A percentile compares a stretch with the other conserved stretches of the same genome.
Evolutionary conservation across 768 basidiomycete genomes (phyloP).

Genomic region (Trametes cinnabarina): DNA sequence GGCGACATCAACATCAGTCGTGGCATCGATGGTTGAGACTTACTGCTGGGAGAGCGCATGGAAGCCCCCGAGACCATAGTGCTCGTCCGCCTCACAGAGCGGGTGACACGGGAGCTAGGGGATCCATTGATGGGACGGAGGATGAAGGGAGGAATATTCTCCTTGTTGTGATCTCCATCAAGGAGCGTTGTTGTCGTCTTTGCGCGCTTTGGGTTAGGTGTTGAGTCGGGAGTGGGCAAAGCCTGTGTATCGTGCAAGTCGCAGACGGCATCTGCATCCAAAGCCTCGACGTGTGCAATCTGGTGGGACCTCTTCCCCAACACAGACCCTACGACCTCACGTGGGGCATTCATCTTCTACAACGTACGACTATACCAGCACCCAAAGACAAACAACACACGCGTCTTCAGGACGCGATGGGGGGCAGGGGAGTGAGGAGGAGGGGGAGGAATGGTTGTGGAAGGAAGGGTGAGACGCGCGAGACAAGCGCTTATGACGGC

Average conservation of each 20-base stretch:
- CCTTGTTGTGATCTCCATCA: conserved; percentile 69
- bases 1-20: conserved; percentile 8
- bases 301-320: conserved; percentile 36
- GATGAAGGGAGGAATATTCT: conserved; percentile 69
- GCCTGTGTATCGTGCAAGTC: conserved; percentile 8
- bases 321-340: conserved; percentile 27
- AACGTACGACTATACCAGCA: background rate
- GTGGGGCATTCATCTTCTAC: conserved; percentile 21
- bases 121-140: conserved; percentile 38
- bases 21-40: conserved; percentile 20
- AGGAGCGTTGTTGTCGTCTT: conserved; percentile 43
- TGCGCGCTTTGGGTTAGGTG: conserved; percentile 64
- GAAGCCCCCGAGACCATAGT: conserved; percentile 37
- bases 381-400: background rate
- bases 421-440: conserved; percentile 7
- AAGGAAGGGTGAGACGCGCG: conserved; percentile 18
- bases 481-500: conserved; percentile 17
- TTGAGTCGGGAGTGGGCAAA: conserved; percentile 59
- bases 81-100: conserved; percentile 40
- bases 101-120: conserved; percentile 24
- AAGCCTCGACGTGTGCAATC: conserved; percentile 21
- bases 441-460: conserved; percentile 18
- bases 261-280: conserved; percentile 37
- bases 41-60: conserved; percentile 46
- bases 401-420: conserved; percentile 13